These are phyloP conservation scores for Avena sativa DNA, from an alignment of 176 grass and related monocot genomes.

Conservation along the genomic window DNA sequence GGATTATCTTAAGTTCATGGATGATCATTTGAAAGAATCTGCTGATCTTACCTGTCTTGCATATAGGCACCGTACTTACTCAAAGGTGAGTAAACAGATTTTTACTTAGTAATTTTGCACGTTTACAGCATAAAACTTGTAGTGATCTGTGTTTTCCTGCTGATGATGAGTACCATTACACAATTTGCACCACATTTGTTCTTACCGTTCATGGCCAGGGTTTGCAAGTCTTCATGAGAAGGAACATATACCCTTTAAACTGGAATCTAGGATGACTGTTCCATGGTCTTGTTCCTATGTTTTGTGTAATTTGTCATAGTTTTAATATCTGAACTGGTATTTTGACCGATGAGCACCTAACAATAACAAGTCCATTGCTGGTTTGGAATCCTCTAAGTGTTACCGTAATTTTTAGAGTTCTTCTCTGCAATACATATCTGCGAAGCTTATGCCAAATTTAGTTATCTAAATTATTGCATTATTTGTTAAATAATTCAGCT, in stretches of 20 bases:
- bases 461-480: slow-evolving; percentile 2
- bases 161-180: not conserved
- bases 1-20: slow-evolving; percentile 96
- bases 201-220: not conserved
- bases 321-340: not conserved
- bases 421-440: slow-evolving; percentile 13
- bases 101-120: not conserved
- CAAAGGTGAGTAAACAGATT: slow-evolving; percentile 56
- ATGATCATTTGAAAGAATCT: slow-evolving; percentile 98
- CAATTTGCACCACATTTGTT: not conserved
- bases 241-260: not conserved
- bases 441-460: not conserved
- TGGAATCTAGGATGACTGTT: not conserved
- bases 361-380: not conserved
- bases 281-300: not conserved
- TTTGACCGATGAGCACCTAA: not conserved
- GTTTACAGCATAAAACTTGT: slow-evolving; percentile 21
- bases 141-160: slow-evolving; percentile 11
- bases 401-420: not conserved
- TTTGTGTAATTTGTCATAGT: not conserved
- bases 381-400: not conserved
- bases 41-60: slow-evolving; percentile 94
- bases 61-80: slow-evolving; percentile 88
- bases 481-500: slow-evolving; percentile 23
- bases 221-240: slow-evolving; percentile 8